Conservation (phyloP, 2,329 filamentous ascomycete genomes). For the Arthroderma sp. region DNA sequence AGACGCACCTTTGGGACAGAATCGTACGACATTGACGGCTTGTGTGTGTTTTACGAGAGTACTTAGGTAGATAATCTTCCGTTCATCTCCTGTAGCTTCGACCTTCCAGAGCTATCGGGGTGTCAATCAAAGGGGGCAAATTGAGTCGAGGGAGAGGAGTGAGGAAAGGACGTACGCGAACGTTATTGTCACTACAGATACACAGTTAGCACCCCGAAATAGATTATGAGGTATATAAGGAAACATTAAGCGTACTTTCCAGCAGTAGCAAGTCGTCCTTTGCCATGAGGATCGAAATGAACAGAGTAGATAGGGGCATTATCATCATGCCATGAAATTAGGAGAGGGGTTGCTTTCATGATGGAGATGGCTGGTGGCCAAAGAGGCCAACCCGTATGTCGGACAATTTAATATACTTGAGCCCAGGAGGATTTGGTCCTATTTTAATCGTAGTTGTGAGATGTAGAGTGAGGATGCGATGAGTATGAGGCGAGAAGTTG, state of each 20-base stretch:
- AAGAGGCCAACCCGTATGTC: neutral
- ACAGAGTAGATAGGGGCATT: constrained; percentile 94
- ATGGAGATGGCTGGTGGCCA: constrained; percentile 13
- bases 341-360: constrained; percentile 94
- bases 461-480: too few relatives aligned
- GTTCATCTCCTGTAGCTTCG: constrained; percentile 69
- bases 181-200: constrained; percentile 61
- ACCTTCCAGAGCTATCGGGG: constrained; percentile 73
- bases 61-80: constrained; percentile 81
- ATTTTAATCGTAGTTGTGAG: too few relatives aligned
- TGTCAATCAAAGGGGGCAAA: constrained; percentile 6
- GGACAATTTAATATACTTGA: too few relatives aligned
- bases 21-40: constrained; percentile 94
- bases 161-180: constrained; percentile 51
- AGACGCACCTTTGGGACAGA: constrained; percentile 75
- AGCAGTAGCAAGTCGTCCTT: constrained; percentile 80
- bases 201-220: constrained; percentile 6
- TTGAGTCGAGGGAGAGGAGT: constrained; percentile 10
- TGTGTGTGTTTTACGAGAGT: constrained; percentile 90
- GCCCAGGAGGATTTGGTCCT: too few relatives aligned
- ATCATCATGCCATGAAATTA: constrained; percentile 98
- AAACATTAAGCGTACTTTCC: constrained; percentile 46
- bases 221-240: neutral
- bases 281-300: constrained; percentile 87
- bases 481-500: too few relatives aligned